Conservation (phyloP, 2,329 filamentous ascomycete species). For the Nothopassalora personata region DNA sequence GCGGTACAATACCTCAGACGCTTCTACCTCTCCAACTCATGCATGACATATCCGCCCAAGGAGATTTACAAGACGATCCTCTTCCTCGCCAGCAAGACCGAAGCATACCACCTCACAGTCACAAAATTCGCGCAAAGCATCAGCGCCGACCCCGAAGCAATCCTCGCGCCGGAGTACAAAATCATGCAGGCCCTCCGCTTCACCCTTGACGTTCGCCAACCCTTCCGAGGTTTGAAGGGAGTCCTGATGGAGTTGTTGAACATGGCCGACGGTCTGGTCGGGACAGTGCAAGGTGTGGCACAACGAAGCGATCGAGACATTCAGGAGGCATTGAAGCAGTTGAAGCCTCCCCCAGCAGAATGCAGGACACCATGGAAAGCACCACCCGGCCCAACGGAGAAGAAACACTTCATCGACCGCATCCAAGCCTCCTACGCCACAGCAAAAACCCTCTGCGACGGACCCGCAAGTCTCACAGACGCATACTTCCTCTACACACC, state of each 20-base stretch:
- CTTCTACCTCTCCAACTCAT: conserved; percentile 92
- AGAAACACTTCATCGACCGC: conserved; percentile 37
- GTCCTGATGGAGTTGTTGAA: conserved; percentile 75
- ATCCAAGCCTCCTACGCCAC: conserved; percentile 62
- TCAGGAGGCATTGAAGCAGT: conserved; percentile 19
- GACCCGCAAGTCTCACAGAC: conserved; percentile 79
- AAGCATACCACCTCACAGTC: conserved; percentile 70
- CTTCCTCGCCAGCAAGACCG: conserved; percentile 90
- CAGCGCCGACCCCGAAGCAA: conserved; percentile 66
- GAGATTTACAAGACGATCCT: conserved; percentile 84
- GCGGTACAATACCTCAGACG: conserved; percentile 85
- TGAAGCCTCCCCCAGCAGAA: conserved; percentile 12
- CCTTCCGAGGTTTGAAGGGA: conserved; percentile 81
- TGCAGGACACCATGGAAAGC: conserved; percentile 21
- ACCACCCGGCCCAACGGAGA: conserved; percentile 3
- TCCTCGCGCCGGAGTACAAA: conserved; percentile 87
- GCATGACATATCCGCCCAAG: conserved; percentile 92
- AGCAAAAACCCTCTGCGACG: conserved; percentile 64
- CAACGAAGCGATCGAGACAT: conserved; percentile 15
- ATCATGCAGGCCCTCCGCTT: conserved; percentile 89
- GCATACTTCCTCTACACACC: conserved; percentile 97
- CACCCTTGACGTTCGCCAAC: conserved; percentile 87
- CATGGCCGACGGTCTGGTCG: conserved; percentile 57
- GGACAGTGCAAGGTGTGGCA: conserved; percentile 21
- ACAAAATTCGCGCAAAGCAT: conserved; percentile 51